Conservation (phyloP, 169 alveolate genomes). For the Eimeria falciformis region DNA sequence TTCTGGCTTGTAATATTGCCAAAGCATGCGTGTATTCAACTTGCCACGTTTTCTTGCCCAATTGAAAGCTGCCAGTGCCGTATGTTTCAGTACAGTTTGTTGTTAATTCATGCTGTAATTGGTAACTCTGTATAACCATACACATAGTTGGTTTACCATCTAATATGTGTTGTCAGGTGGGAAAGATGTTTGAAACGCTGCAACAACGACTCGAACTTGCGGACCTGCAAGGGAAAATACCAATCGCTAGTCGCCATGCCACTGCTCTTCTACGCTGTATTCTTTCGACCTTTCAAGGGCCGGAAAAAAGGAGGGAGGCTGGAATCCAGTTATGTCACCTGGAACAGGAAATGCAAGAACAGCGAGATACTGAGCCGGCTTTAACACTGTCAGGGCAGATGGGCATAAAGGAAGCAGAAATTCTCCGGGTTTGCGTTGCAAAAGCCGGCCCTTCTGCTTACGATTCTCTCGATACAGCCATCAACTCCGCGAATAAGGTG, state of each 20-base stretch:
- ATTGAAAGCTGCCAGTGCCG: no score
- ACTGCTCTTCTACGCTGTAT: constrained; percentile 62
- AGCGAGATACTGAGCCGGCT: neutral
- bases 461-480: constrained; percentile 56
- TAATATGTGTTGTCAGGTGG: constrained; percentile 26
- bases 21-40: no score
- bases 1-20: no score
- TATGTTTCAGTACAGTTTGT: no score
- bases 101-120: no score
- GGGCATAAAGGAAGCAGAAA: constrained; percentile 58
- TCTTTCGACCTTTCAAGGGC: constrained; percentile 51
- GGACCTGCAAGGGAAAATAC: constrained; percentile 38
- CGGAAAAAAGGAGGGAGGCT: constrained; percentile 50
- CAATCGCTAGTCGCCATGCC: constrained; percentile 35
- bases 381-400: neutral
- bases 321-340: constrained; percentile 29
- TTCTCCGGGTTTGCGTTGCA: constrained; percentile 48
- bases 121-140: no score
- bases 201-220: constrained; percentile 31
- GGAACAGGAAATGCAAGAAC: constrained; percentile 4
- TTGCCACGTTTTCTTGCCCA: no score
- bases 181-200: constrained; percentile 27
- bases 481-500: constrained; percentile 44
- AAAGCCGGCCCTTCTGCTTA: constrained; percentile 69
- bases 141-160: neutral